These are phyloP conservation scores for maize (Zea mays) DNA, from an alignment of 176 grass and related monocot species.

Conservation along the genomic window Zm-B73-REFERENCE-NAM-5.0 NC_050096.1:30883501-30884000, in stretches of 20 bases:
- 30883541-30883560: constrained; percentile 9
- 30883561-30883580: constrained; percentile 33
- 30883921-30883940: constrained; percentile 63
- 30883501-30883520: background rate
- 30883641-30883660: background rate
- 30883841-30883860: constrained; percentile 48
- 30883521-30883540: background rate
- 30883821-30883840: constrained; percentile 50
- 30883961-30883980: constrained; percentile 76
- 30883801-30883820: background rate
- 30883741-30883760: constrained; percentile 41
- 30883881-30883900: constrained; percentile 50
- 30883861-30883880: constrained; percentile 69
- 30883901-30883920: constrained; percentile 57
- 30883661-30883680: background rate
- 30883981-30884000: constrained; percentile 84
- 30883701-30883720: constrained; percentile 5
- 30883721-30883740: constrained; percentile 16
- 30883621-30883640: background rate
- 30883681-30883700: constrained; percentile 27
- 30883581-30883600: constrained; percentile 37
- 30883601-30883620: constrained; percentile 32
- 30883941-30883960: constrained; percentile 84
- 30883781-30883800: constrained; percentile 90
- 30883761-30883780: constrained; percentile 67